Evolutionary conservation across 495 filamentous ascomycete genomes (phyloP), one percentile per base, ranked within the genome.

Genomic region (Podospora pseudocomata): DNA sequence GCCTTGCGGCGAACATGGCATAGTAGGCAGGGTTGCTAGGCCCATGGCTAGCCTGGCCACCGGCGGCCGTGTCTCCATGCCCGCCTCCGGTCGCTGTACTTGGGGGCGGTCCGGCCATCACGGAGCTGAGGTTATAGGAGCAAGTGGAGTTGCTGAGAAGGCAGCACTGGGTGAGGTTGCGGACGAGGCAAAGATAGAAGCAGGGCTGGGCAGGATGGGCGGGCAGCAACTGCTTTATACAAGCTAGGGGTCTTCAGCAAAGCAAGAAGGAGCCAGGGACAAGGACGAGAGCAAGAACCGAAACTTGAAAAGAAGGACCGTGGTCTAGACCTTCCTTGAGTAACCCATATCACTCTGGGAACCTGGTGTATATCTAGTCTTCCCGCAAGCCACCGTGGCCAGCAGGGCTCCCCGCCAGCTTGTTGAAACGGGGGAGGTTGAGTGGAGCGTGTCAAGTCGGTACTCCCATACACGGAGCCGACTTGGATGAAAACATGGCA

Each of bases 1-100:
- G 77, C 44, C 79, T 72, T 55, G 27, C 26, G 18, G 67, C 71
- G 27, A 81, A 74, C 59, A 67, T 75, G 26, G 70, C 71, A 4
- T 66, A 62, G 13, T 64, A 65, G 56, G 75, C 72, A 18, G 68
- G 57, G 11, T 64, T 65, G 23, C 49, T 65, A 39, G 54, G 56
- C 28, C 68, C 75, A 57, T 63, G 67, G 54, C 66, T 65, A 19
- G 72, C 72, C 44, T 67, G 20, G 27, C 58, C 44, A 53, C 28
- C 58, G 32, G 23, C 28, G 9, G 28, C 62, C 30, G 53, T 7
- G 30, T 67, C 63, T 56, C 62, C 68, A 60, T 67, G 64, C 0
- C 57, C 71, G 16, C 61, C 61, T 34, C 60, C 61, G 49, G 53
- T 57, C 30, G 70, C 19, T 39, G 63, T 26, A 63, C 19, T 63